phyloP scores from a whole-genome alignment of 352 stramenopile species.

The Globisporangium megalacanthum region DNA sequence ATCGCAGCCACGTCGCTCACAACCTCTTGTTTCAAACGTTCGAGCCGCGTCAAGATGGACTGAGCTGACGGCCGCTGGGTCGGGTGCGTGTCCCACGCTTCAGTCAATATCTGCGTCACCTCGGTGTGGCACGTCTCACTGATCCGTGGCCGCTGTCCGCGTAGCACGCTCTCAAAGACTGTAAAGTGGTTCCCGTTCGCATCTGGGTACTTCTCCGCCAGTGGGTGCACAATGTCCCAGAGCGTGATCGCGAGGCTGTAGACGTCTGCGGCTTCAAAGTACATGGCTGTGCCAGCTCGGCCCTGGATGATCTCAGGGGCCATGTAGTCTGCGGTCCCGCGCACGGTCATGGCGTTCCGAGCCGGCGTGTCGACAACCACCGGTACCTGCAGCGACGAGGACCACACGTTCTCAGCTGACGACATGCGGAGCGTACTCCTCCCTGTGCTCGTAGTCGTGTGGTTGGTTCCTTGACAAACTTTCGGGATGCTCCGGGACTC shows the following conservation, averaged over 20 bases:
- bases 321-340: constrained; percentile 44
- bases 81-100: constrained; percentile 44
- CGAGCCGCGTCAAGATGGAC: constrained; percentile 38
- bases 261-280: constrained; percentile 40
- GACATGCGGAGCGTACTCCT: constrained; percentile 4
- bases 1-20: constrained; percentile 27
- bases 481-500: constrained; percentile 27
- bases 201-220: constrained; percentile 19
- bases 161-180: constrained; percentile 28
- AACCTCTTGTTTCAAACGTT: constrained; percentile 43
- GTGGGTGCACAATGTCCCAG: constrained; percentile 42
- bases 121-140: constrained; percentile 16
- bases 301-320: constrained; percentile 49
- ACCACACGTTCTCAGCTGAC: constrained; percentile 2
- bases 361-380: constrained; percentile 29
- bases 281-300: constrained; percentile 16
- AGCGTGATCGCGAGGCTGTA: constrained; percentile 47
- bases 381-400: not conserved
- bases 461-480: constrained; percentile 19
- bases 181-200: constrained; percentile 16
- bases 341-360: constrained; percentile 15
- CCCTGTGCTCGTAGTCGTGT: constrained; percentile 5
- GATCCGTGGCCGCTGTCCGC: constrained; percentile 16
- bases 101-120: constrained; percentile 41
- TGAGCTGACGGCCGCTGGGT: constrained; percentile 46